Base-by-base conservation (phyloP, 2,329 filamentous ascomycete species). In the Hypoxylon sp. region DNA sequence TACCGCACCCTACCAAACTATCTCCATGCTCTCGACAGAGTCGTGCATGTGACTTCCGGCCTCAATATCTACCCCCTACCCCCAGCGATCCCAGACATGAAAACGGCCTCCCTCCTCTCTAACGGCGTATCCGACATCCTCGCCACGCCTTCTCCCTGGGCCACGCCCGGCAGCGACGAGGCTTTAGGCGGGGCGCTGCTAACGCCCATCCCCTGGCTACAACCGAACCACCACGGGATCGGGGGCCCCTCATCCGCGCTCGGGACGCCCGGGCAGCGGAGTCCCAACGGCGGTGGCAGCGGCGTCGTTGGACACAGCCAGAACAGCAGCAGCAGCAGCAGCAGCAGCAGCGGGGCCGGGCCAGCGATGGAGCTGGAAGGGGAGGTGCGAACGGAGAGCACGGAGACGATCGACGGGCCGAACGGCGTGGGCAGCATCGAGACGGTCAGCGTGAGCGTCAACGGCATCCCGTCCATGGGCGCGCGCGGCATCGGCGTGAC, bases 191-290 rank as follows among this genome's bases (percentile, higher is more conserved):
- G 96, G 5, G 96, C 96, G 0, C 84, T 98, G 17, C 84, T 99
- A 54, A 98, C 95, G 0, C 96, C 95, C 0, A 98, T 99, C 63
- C 93, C 94, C 0, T 99, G 96, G 96, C 83, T 98, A 55, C 72
- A 78, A 19, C 71, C 71, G 44, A 76, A 75, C 57, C 77, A 77
- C 31, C 72, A 74, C 19, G 70, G 72, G 2, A 67, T 73, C 48
- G 57, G 71, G 14, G 58, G 62, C 54, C 68, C 73, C 71, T 68
- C 72, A 54, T 61, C 74, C 3, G 17, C 67, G 1, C 44, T 72
- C 14, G 48, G 60, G 17, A 63, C 68, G 5, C 64, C 62, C 1
- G 55, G 58, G 3, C 60, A 51, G 5, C 50, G 63, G 2, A 69
- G 66, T 26, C 56, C 66, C 3, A 65, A 53, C 59, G 37, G 62